Evolutionary conservation across 2,329 filamentous ascomycete genomes (phyloP).

Genomic region (Diaporthe sp.): DNA sequence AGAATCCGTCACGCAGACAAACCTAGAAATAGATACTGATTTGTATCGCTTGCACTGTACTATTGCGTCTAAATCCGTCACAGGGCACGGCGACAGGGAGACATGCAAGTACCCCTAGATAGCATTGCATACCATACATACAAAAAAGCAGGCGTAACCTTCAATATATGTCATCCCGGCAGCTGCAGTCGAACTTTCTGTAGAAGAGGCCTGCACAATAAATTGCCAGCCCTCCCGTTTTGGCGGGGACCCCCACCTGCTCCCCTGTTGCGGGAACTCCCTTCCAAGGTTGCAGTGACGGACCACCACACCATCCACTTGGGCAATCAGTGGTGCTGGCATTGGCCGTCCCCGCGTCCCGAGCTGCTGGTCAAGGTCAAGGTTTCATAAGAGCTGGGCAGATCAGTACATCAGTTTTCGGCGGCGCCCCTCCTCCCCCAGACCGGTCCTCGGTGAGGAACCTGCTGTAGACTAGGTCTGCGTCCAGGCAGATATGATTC

Average conservation of each 20-base stretch:
- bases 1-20: neutral
- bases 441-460: neutral
- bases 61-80: neutral
- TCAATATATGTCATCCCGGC: neutral
- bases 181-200: neutral
- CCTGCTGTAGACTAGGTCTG: neutral
- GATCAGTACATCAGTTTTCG: neutral
- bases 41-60: neutral
- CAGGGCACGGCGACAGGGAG: neutral
- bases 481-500: neutral
- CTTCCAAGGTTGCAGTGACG: conserved; percentile 19
- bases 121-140: neutral
- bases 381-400: conserved; percentile 25
- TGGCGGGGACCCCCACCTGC: conserved; percentile 22
- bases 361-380: conserved; percentile 29
- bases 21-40: neutral
- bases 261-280: conserved; percentile 30
- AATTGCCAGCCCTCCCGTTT: conserved; percentile 8
- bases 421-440: neutral
- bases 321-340: neutral
- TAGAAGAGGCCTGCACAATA: neutral
- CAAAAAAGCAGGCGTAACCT: neutral
- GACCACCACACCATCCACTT: neutral
- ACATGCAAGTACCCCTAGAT: conserved; percentile 5
- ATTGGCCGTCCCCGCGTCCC: conserved; percentile 17